These are phyloP conservation scores for Croton setiger DNA, from an alignment of 441 rosid species.

Conservation along the genomic window DNA sequence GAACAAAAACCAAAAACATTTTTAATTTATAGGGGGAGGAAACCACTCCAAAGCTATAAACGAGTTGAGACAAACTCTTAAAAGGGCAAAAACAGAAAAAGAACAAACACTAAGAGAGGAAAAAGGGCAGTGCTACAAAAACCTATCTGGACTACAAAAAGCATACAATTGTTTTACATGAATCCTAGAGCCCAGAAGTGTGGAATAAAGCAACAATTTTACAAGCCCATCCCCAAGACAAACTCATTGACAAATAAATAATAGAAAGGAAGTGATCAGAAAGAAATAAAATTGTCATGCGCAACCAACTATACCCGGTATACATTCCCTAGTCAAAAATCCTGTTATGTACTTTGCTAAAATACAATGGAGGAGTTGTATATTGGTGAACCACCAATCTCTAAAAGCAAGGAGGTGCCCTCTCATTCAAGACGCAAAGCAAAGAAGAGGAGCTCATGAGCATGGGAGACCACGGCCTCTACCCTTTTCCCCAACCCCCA, in stretches of 20 bases:
- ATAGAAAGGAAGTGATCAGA: background rate
- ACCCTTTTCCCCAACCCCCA: constrained; percentile 12
- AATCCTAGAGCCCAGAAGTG: constrained; percentile 1
- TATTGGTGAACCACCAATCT: constrained; percentile 28
- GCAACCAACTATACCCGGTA: constrained; percentile 37
- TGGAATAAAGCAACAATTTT: constrained; percentile 17
- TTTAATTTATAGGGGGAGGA: too few species aligned
- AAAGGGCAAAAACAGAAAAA: too few species aligned
- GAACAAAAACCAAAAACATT: too few species aligned
- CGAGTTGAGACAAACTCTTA: too few species aligned
- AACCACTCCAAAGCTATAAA: too few species aligned
- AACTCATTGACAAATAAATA: background rate
- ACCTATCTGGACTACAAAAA: constrained; percentile 14
- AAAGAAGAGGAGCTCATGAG: constrained; percentile 25
- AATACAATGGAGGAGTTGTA: constrained; percentile 43
- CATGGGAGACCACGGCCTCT: constrained; percentile 5
- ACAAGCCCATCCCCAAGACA: constrained; percentile 26
- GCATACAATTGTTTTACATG: constrained; percentile 22
- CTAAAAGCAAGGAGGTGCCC: constrained; percentile 18
- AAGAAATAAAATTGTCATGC: constrained; percentile 25
- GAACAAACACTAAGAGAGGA: too few species aligned
- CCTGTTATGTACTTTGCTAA: constrained; percentile 44
- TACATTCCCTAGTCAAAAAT: constrained; percentile 41
- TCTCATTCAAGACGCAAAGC: constrained; percentile 17
- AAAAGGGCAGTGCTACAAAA: background rate